Base-by-base conservation (phyloP, 805 yeast species). In the Ogataea zsoltii region DNA sequence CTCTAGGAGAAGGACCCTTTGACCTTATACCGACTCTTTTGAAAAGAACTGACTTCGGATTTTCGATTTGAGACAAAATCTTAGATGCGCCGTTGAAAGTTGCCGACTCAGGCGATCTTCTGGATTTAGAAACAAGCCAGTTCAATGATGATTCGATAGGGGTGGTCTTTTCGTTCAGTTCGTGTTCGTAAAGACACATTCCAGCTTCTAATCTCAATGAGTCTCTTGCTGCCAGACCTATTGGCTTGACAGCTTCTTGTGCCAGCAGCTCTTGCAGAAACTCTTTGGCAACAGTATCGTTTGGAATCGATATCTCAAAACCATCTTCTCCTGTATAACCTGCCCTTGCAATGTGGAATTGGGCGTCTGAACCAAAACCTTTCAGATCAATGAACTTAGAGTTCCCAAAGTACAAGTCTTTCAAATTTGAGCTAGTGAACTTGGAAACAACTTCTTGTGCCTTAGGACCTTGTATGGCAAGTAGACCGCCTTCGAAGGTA, bases 321-420 rank as follows among this genome's bases (percentile, higher is more conserved):
- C 99, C 99, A 65, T 94, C 99, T 68, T 94, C 99, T 15, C 99
- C 99, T 6, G 99, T 94, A 72, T 94, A 94, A 2, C 99, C 99
- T 18, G 96, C 88, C 67, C 99, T 83, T 3, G 96, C 87, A n/a
- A 90, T 76, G 61, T 90, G 96, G 42, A 85, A 73, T 41, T 73
- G 70, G 14, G 51, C 60, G 23, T 69, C 65, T 49, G 65, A 61
- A 43, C 68, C 71, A 58, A 65, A 70, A 2, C 72, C 68, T 16
- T 75, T 62, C 26, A 76, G 62, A 25, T 66, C 66, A 42, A 78
- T 67, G 57, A 72, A 79, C 33, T 69, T 70, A 11, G 85, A 76
- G 57, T 80, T 76, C 42, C 98, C 98, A 64, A 94, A 94, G 50
- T 76, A 79, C 45, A 94, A 69, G 43, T 74, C 69, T 7, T 75